phyloP scores from a whole-genome alignment of 2,329 filamentous ascomycete genomes.

The Parasarocladium wereldwijsianum region DNA sequence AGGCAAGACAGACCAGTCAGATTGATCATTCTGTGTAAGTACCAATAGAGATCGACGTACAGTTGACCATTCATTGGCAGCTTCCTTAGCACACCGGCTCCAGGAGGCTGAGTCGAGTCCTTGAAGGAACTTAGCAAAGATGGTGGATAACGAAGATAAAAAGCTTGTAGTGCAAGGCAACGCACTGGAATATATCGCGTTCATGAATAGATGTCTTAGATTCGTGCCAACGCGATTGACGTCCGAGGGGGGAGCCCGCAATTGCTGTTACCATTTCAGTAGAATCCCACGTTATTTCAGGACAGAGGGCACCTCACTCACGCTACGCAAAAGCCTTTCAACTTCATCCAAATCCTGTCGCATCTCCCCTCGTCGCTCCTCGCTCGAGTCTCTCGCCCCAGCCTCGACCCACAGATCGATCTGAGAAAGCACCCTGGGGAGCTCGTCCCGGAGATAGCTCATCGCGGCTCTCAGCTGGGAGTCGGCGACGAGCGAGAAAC shows the following conservation, averaged over 20 bases:
- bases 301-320: constrained; percentile 9
- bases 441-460: constrained; percentile 23
- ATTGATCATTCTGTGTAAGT: not conserved
- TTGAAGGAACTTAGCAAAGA: not conserved
- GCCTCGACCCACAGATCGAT: constrained; percentile 28
- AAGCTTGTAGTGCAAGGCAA: not conserved
- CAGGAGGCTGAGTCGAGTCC: not conserved
- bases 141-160: not conserved
- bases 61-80: not conserved
- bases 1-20: not conserved
- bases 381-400: constrained; percentile 20
- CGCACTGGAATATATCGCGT: not conserved
- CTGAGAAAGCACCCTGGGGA: constrained; percentile 24
- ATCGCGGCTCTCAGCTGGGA: constrained; percentile 21
- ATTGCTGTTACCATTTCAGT: not conserved
- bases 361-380: constrained; percentile 20
- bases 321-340: constrained; percentile 16
- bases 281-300: constrained; percentile 1
- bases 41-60: constrained; percentile 1
- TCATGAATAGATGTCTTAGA: not conserved
- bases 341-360: constrained; percentile 16
- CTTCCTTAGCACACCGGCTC: not conserved
- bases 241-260: not conserved
- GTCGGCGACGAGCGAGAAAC: constrained; percentile 27
- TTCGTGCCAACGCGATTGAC: not conserved